Conservation (phyloP, 176 grass and related monocot species). For the Microstegium vimineum region DNA sequence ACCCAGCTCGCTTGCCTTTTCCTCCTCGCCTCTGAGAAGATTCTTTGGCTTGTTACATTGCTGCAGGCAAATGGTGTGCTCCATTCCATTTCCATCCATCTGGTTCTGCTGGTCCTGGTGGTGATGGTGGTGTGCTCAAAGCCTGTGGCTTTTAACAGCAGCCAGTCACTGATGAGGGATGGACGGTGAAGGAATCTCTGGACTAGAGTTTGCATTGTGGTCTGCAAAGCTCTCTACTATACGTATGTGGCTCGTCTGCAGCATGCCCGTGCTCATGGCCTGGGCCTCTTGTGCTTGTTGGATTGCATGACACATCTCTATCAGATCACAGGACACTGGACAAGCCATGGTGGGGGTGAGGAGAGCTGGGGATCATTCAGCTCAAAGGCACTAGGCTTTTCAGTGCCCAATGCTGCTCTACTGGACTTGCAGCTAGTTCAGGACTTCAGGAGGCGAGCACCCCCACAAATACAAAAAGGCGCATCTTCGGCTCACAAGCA, state of each 20-base stretch:
- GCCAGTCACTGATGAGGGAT: neutral
- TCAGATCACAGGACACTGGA: constrained; percentile 24
- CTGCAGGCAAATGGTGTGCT: constrained; percentile 27
- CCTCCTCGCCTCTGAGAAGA: constrained; percentile 32
- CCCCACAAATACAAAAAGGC: constrained; percentile 1
- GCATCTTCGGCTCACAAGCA: neutral
- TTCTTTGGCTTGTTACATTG: constrained; percentile 25
- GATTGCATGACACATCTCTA: constrained; percentile 35
- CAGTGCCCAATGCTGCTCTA: neutral
- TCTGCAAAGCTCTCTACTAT: neutral
- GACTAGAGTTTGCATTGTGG: neutral
- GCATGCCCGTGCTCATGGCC: constrained; percentile 26
- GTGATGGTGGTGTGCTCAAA: neutral
- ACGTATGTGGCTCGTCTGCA: neutral
- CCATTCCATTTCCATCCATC: constrained; percentile 8
- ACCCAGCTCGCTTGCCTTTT: neutral
- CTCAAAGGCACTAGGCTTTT: constrained; percentile 42
- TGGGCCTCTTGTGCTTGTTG: constrained; percentile 28
- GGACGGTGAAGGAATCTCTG: constrained; percentile 41
- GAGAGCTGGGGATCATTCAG: constrained; percentile 34
- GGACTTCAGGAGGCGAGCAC: too few relatives aligned
- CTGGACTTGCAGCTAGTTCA: neutral
- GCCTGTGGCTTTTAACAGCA: constrained; percentile 12
- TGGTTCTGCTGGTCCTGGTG: neutral
- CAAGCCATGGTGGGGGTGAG: constrained; percentile 35